Evolutionary conservation across 805 yeast genomes (phyloP).

Genomic region (Candida loeiensis): DNA sequence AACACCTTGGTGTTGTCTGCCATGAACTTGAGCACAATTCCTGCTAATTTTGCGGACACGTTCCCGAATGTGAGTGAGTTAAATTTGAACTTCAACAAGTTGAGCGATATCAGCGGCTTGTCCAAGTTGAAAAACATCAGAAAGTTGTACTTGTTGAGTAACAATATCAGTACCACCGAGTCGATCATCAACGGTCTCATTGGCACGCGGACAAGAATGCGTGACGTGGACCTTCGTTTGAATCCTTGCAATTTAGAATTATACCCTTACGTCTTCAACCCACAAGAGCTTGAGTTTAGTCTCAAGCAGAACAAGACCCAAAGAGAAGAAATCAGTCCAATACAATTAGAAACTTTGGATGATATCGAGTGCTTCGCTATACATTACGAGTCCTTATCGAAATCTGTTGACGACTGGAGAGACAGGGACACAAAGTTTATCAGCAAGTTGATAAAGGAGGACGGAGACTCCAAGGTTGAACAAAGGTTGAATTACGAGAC

Average conservation of each 20-base stretch:
- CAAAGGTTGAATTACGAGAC: conserved; percentile 33
- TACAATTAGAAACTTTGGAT: conserved; percentile 45
- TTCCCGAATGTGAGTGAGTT: conserved; percentile 48
- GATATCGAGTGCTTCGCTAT: conserved; percentile 51
- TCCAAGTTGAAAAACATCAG: conserved; percentile 31
- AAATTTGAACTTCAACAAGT: conserved; percentile 48
- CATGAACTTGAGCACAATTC: conserved; percentile 38
- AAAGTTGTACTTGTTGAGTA: conserved; percentile 44
- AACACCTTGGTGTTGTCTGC: conserved; percentile 45
- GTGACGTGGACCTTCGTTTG: conserved; percentile 45
- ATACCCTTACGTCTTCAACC: conserved; percentile 53
- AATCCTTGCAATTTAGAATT: conserved; percentile 46
- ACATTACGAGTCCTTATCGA: conserved; percentile 42
- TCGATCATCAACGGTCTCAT: conserved; percentile 29
- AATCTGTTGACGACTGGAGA: conserved; percentile 38
- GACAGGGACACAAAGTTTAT: conserved; percentile 33
- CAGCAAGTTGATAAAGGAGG: conserved; percentile 19
- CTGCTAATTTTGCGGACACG: conserved; percentile 29
- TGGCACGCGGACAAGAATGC: conserved; percentile 30
- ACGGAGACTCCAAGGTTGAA: conserved; percentile 17
- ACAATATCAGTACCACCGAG: conserved; percentile 36
- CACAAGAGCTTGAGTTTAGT: conserved; percentile 33
- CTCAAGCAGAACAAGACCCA: conserved; percentile 7
- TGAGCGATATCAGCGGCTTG: conserved; percentile 34
- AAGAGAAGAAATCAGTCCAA: conserved; percentile 24